Evolutionary conservation across 2,329 filamentous ascomycete genomes (phyloP).

Genomic region (Colletotrichum sp.): DNA sequence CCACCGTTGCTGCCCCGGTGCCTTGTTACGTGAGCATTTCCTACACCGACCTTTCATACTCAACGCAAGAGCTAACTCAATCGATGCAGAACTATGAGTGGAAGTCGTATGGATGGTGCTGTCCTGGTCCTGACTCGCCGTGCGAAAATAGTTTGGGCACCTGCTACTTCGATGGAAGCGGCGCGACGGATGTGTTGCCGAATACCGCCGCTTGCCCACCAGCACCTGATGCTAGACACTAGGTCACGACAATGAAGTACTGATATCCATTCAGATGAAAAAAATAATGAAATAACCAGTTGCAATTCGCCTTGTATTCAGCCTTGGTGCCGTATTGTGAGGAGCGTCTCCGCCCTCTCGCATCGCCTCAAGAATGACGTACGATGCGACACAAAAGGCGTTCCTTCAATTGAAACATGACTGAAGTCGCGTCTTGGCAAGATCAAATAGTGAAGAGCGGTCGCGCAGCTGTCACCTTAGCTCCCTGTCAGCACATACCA

Average conservation of each 20-base stretch:
- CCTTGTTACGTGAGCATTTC: not conserved
- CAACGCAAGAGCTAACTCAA: fast-evolving
- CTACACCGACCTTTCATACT: fast-evolving
- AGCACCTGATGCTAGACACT: not conserved
- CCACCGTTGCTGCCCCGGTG: not conserved
- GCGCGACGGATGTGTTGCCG: not conserved
- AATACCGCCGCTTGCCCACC: slow-evolving; percentile 1
- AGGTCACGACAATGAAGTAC: fast-evolving
- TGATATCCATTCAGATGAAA: not conserved
- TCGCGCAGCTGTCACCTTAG: not conserved
- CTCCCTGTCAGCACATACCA: not conserved
- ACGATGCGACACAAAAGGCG: not conserved
- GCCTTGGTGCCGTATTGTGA: not conserved
- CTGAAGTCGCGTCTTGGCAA: not conserved
- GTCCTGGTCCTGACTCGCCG: not conserved
- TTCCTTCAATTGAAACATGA: not conserved
- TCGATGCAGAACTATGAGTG: not conserved
- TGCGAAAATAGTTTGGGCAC: not conserved
- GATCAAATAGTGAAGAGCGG: not conserved
- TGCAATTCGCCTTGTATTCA: not conserved
- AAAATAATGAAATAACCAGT: not conserved
- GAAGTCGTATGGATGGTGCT: slow-evolving; percentile 1
- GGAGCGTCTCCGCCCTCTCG: not conserved
- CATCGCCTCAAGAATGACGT: not conserved
- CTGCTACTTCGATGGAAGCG: not conserved